Evolutionary conservation across 2,329 filamentous ascomycete species (phyloP).

Genomic region (Dactylellina sp.): DNA sequence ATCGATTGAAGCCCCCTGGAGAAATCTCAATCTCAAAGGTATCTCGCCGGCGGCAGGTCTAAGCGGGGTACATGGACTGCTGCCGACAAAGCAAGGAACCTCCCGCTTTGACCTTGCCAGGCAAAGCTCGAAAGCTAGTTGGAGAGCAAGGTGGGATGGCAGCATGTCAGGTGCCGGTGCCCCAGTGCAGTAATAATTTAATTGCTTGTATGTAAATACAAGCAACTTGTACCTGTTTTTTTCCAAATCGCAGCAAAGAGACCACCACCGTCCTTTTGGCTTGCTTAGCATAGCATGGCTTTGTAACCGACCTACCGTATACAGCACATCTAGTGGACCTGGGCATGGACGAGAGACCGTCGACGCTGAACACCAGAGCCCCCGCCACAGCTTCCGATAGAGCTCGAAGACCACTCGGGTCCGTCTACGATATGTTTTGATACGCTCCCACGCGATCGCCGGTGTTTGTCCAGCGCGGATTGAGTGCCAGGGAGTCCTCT

Average conservation of each 20-base stretch:
- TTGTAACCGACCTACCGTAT: background rate
- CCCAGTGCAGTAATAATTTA: too few relatives aligned
- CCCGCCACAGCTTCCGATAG: conserved; percentile 23
- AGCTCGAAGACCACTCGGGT: conserved; percentile 3
- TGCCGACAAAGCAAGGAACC: conserved; percentile 18
- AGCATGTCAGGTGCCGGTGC: background rate
- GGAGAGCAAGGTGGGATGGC: background rate
- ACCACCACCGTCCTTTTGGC: background rate
- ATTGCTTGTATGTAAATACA: background rate
- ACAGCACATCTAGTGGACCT: conserved; percentile 2
- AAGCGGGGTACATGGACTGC: conserved; percentile 29
- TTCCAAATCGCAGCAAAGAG: background rate
- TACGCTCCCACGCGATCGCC: conserved; percentile 35
- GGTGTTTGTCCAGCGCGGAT: conserved; percentile 27
- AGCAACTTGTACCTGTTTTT: conserved; percentile 11
- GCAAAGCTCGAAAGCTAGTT: conserved; percentile 27
- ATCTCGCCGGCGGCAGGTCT: conserved; percentile 30
- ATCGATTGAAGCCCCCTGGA: too few relatives aligned
- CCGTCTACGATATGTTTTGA: conserved; percentile 34
- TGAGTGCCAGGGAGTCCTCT: conserved; percentile 12
- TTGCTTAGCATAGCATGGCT: conserved; percentile 17
- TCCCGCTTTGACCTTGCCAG: background rate
- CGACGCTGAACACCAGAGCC: background rate
- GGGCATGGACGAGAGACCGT: too few relatives aligned
- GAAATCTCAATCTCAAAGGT: background rate